Evolutionary conservation across 768 basidiomycete genomes (phyloP).

Genomic region (Suillus ampliporus): DNA sequence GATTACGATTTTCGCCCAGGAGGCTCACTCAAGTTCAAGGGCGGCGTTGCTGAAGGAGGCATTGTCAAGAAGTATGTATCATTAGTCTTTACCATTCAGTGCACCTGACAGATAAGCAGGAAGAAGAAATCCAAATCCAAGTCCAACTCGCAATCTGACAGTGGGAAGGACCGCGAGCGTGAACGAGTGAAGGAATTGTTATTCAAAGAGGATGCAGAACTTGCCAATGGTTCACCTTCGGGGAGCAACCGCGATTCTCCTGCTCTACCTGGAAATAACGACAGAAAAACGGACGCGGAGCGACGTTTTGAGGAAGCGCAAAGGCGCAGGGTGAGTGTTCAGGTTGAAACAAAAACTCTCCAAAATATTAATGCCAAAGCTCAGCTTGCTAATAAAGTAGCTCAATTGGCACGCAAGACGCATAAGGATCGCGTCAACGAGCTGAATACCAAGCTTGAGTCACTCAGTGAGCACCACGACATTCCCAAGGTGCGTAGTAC

Average conservation of each 20-base stretch:
- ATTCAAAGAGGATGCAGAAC: conserved; percentile 52
- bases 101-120: conserved; percentile 45
- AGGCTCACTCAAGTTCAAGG: conserved; percentile 90
- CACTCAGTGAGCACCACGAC: conserved; percentile 91
- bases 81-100: conserved; percentile 12
- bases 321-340: conserved; percentile 67
- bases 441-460: conserved; percentile 86
- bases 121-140: conserved; percentile 87
- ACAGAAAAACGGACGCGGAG: conserved; percentile 86
- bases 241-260: conserved; percentile 69
- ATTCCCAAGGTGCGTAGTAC: conserved; percentile 76
- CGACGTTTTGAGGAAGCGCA: conserved; percentile 89
- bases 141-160: conserved; percentile 56
- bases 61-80: conserved; percentile 78
- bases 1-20: conserved; percentile 87
- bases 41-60: conserved; percentile 78
- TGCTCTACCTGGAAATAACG: conserved; percentile 50
- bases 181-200: conserved; percentile 55
- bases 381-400: conserved; percentile 76
- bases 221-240: conserved; percentile 49
- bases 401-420: conserved; percentile 79
- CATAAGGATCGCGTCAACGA: conserved; percentile 95
- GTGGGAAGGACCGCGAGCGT: conserved; percentile 47
- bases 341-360: neutral
- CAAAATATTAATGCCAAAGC: conserved; percentile 16